These are phyloP conservation scores for Apiosordaria backusii DNA, from an alignment of 495 filamentous ascomycete species.

Conservation along the genomic window DNA sequence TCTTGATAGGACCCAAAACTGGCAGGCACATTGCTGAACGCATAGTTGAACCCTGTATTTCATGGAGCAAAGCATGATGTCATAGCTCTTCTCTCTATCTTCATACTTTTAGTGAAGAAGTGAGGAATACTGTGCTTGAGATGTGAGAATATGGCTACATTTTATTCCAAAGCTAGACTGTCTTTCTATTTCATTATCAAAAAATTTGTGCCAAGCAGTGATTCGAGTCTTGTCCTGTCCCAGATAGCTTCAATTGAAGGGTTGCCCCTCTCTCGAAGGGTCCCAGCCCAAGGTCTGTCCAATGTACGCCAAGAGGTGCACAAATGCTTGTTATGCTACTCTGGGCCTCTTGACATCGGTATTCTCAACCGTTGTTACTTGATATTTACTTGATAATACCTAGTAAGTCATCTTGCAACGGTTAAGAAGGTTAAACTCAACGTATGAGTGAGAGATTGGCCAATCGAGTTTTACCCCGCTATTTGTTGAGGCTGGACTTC, in stretches of 20 bases:
- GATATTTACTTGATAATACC: background rate
- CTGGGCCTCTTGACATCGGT: background rate
- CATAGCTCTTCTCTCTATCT: background rate
- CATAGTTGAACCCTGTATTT: background rate
- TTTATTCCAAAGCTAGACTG: background rate
- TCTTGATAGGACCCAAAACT: background rate
- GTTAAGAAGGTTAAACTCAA: background rate
- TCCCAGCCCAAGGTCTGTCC: background rate
- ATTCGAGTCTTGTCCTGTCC: background rate
- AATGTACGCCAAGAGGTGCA: background rate
- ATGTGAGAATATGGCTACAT: background rate
- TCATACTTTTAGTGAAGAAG: background rate
- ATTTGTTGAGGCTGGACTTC: background rate
- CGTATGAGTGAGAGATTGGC: background rate
- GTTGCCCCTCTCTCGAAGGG: background rate
- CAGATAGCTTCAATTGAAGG: background rate
- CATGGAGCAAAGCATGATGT: background rate
- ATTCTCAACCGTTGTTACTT: background rate
- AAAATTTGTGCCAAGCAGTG: background rate
- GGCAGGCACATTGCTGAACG: background rate
- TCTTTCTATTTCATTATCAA: background rate
- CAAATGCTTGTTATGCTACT: background rate
- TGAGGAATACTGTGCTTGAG: background rate
- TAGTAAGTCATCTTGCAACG: background rate
- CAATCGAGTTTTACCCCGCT: background rate